Conservation (phyloP, 805 yeast genomes). For the Kodamaea lidongshanica region DNA sequence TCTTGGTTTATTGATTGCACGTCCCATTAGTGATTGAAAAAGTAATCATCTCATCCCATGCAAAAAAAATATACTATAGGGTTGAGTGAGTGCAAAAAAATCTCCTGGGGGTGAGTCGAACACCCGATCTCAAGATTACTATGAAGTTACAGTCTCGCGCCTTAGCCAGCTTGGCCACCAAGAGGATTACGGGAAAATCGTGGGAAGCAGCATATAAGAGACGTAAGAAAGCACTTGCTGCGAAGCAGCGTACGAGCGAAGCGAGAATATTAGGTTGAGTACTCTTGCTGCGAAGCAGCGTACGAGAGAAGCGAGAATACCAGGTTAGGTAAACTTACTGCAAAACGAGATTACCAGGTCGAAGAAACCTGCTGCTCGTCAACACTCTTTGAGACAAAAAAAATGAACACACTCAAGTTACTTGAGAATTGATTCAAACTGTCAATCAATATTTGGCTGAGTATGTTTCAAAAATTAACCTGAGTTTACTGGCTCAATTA, state of each 20-base stretch:
- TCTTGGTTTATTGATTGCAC: constrained; percentile 69
- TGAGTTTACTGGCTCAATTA: constrained; percentile 23
- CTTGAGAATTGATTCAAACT: constrained; percentile 31
- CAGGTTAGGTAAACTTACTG: no score
- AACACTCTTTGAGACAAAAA: constrained; percentile 67
- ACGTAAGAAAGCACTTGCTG: no score
- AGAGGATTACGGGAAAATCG: constrained; percentile 18
- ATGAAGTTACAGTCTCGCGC: constrained; percentile 42
- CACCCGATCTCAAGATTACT: constrained; percentile 45
- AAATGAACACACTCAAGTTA: constrained; percentile 20
- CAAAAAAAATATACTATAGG: no score
- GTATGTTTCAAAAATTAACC: constrained; percentile 55
- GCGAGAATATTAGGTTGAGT: no score
- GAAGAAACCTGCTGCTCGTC: constrained; percentile 94
- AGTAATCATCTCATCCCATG: not conserved
- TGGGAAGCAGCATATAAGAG: no score
- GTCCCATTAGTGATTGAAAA: constrained; percentile 3
- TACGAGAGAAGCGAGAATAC: no score
- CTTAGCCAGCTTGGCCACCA: constrained; percentile 48
- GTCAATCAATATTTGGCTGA: constrained; percentile 39
- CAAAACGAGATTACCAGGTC: no score
- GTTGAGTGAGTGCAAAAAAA: constrained; percentile 12
- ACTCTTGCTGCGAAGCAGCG: no score
- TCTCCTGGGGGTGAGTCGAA: constrained; percentile 47
- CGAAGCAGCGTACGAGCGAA: no score